Evolutionary conservation across 2,329 filamentous ascomycete species (phyloP).

Genomic region (Penicillium sp.): DNA sequence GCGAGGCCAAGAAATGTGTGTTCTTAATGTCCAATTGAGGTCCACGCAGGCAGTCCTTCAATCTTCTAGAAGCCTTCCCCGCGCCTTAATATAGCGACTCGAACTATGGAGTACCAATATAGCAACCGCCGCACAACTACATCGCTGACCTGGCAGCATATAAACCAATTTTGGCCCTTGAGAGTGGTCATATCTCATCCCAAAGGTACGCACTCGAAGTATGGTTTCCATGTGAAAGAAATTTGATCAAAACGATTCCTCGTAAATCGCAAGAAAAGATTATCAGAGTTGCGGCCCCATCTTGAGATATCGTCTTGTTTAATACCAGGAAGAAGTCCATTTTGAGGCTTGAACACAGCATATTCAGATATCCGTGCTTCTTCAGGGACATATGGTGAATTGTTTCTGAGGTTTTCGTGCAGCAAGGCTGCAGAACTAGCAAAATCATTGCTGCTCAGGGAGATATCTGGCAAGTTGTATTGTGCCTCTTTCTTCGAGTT

Average conservation of each 20-base stretch:
- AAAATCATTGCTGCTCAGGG: not conserved
- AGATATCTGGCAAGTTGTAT: not conserved
- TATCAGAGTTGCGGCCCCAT: slow-evolving; percentile 16
- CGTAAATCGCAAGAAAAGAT: slow-evolving; percentile 20
- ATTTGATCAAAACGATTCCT: slow-evolving; percentile 15
- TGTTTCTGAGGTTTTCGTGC: no score
- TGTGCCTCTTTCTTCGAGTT: not conserved
- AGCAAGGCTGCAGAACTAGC: not conserved
- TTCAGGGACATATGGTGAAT: slow-evolving; percentile 12
- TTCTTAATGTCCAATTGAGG: no score
- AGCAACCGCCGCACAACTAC: no score
- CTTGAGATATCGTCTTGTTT: slow-evolving; percentile 13
- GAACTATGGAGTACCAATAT: no score
- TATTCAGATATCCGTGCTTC: slow-evolving; percentile 25
- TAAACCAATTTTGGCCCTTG: no score
- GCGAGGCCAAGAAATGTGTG: no score
- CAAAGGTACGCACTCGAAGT: slow-evolving; percentile 19
- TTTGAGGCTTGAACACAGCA: slow-evolving; percentile 19
- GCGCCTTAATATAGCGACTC: no score
- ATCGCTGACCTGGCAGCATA: no score
- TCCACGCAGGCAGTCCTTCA: no score
- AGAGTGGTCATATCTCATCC: not conserved
- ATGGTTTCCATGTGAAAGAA: slow-evolving; percentile 18
- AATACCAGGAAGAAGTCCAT: slow-evolving; percentile 12
- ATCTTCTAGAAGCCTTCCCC: no score